Base-by-base conservation (phyloP, 2,329 filamentous ascomycete species). In the Aspergillus spinulosporus region DNA sequence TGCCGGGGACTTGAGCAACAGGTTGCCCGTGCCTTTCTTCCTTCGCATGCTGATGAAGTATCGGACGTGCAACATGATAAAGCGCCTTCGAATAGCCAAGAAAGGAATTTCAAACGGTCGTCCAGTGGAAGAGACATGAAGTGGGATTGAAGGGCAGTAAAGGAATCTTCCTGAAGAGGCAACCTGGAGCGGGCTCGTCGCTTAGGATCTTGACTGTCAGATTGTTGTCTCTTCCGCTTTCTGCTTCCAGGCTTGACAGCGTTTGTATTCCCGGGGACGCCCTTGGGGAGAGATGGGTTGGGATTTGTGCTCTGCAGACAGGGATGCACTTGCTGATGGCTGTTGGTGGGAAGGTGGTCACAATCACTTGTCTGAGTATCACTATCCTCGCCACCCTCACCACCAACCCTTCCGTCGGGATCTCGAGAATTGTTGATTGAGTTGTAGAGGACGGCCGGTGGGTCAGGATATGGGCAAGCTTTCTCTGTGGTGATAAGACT, bases 401-500 rank as follows among this genome's bases (percentile, higher is more conserved):
- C 26, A 14, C 28, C 15, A 45, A 26, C 34, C 40, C 43, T 39
- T 57, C 15, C n/a, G 26, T 46, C 45, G 34, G 52, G 29, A 50
- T 42, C 47, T 58, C 21, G 46, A 43, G 3, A 21, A 53, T 47
- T 36, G 47, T 14, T 34, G 46, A 42, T 15, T 42, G 49, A 14
- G 32, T 36, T 50, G 36, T 36, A 39, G 29, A 56, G 28, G 54
- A 43, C 15, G 8, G 49, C n/a, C 45, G 46, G 57, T 48, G 49
- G 57, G 11, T 56, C 49, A 34, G 49, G 57, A 57, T 59, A 61
- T 49, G 8, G 28, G 43, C 36, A 59, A 49, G 29, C 40, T 15
- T 34, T 43, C 55, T 53, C 45, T n/a, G 39, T 31, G 46, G 49
- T 54, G 42, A 48, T 46, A 9, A 53, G 26, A 42, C 49, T 54